Evolutionary conservation across 2,329 filamentous ascomycete species (phyloP), one percentile per base, ranked within the genome.

Genomic region (Elsinoe australis): DNA sequence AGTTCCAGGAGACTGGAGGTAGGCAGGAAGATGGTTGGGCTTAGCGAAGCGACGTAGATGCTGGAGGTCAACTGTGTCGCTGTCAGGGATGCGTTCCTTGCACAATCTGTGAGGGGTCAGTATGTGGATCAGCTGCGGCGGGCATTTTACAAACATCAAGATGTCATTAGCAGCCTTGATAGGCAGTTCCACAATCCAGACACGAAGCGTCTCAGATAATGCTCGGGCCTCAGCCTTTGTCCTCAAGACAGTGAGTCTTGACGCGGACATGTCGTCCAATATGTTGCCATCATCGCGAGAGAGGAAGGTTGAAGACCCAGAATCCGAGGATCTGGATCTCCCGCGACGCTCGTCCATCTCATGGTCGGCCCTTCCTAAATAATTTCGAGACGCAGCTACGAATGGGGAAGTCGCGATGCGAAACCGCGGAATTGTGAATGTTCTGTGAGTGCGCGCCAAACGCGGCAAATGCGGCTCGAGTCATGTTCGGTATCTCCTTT

Each of bases 21-120:
- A 51, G 12, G 50, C 51, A 10, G 63, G 63, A 6, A 65, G 58
- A 54, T 58, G 64, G 54, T 63, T 63, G 18, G 62, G 60, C 64
- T 88, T 87, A 51, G 82, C 83, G 62, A 87, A 86, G 62, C 85
- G 78, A 54, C 85, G 83, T 49, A 90, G 72, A 67, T 90, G 71
- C 51, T 70, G 69, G 41, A 73, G 62, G 56, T 72, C 67, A 44
- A 67, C 58, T 7, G 63, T 57, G 52, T 68, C 68, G 54, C 69
- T 64, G 51, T 65, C 63, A 29, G 67, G 65, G 35, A 72, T 58
- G 32, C 66, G 64, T 49, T 64, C 63, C 59, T 71, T 70, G 59
- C 73, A 64, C 52, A 67, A 60, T 59, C 68, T 72, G 61, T n/a
- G 18, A 9, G 12, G 17, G 3, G 35, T 52, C 47, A 55, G 50